Evolutionary conservation across 805 yeast species (phyloP), one percentile per base, ranked within the genome.

Genomic region (Crinitomyces ghanaensis): DNA sequence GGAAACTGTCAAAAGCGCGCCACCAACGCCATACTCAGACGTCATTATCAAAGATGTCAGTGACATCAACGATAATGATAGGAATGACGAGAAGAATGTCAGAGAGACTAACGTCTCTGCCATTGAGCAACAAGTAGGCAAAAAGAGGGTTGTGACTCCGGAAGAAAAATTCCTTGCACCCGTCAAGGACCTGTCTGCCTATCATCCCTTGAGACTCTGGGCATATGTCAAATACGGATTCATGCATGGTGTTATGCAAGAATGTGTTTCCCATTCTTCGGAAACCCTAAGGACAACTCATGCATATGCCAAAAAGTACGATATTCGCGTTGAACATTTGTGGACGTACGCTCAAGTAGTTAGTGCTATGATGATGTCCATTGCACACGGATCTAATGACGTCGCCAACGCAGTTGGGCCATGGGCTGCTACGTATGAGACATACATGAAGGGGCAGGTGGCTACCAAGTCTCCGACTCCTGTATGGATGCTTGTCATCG

Each of bases 351-450:
- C 77, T 35, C 88, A 78, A 57, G 76, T 73, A 33, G 56, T 77
- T 41, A 77, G 86, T 26, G 86, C 88, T 11, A 68, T 74, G 44
- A 77, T 84, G 32, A 77, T 77, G 77, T 77, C 86, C 2, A 77
- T 79, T 54, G 82, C 86, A 5, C 88, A 78, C 50, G 88, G 88
- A 36, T 76, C 88, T 25, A 78, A 78, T 50, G 88, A 78, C 57
- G 76, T 79, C 41, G 68, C 84, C 31, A n/a, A n/a, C n/a, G n/a
- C n/a, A n/a, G n/a, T n/a, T n/a, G n/a, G n/a, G n/a, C 86, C 88
- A 21, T 62, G 76, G 45, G 60, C 84, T 28, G 66, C 84, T 9
- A 68, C 77, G 15, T 78, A 74, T 52, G 9, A 20, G 23, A 20
- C 23, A 7, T 20, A 8, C 23, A 7, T 7, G 9, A 20, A 7